Evolutionary conservation across 2,329 filamentous ascomycete species (phyloP), one percentile per base, ranked within the genome.

Genomic region (Alternaria sp.): DNA sequence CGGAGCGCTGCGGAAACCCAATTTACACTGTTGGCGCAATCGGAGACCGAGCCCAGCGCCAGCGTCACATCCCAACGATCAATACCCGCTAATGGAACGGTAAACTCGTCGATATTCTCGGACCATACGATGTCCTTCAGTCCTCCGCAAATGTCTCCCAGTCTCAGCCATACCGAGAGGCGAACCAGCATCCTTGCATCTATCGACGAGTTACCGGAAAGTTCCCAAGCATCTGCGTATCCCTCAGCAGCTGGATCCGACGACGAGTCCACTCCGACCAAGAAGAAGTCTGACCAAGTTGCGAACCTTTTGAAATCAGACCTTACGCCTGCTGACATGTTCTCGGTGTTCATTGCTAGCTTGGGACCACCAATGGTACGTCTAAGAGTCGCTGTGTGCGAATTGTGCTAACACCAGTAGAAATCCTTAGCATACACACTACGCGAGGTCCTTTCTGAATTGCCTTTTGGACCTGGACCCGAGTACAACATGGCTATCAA

Each of bases 381-480:
- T 46, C 21, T 12, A 1, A 36, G 6, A 21, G 21, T 13, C 13
- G 0, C 17, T 1, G n/a, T 12, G 3, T 17, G 17, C 2, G 68
- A 28, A 70, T 54, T 21, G 11, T 60, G 15, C 72, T 75, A 67
- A 80, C 58, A 45, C 43, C 43, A 25, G 5, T 59, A 87, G 85
- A 97, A 97, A 79, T 97, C 95, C 0, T 83, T 99, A n/a, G 93
- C 93, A 3, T 96, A 91, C 72, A 98, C 96, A 0, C 81, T 99
- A 43, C 93, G 93, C 11, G 91, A 96, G 75, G 93, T 97, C 10
- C 87, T 99, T 8, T 90, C 93, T 57, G 93, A 97, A 65, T 86
- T 96, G 1, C 93, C 94, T 0, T 98, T 97, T 79, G 89, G 89
- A 6, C 82, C 88, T 12, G 86, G 87, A 1, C 88, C 91, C 0